A percentile compares a stretch with the other conserved stretches of the same genome.
Evolutionary conservation across 345 rosid genomes (phyloP).

Genomic region (Melaleuca quinquenervia): DNA sequence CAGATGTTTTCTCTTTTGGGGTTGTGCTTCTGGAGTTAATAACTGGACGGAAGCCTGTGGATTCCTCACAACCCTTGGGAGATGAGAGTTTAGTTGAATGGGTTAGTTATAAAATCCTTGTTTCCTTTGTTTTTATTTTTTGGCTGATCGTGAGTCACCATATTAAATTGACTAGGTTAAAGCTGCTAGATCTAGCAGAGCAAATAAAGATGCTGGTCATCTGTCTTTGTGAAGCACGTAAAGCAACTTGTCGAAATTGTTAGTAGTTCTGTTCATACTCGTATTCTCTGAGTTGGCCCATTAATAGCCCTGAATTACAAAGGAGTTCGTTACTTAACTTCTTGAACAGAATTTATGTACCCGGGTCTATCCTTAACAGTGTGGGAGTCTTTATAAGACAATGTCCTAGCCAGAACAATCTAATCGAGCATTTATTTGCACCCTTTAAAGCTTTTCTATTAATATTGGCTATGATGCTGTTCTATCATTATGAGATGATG

Average conservation of each 20-base stretch:
- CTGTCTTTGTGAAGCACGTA: background rate
- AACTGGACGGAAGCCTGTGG: conserved; percentile 97
- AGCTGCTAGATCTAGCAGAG: background rate
- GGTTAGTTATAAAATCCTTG: conserved; percentile 25
- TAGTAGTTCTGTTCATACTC: background rate
- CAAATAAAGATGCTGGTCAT: background rate
- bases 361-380: background rate
- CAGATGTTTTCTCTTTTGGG: conserved; percentile 90
- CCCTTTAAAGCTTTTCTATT: background rate
- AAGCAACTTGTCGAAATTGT: background rate
- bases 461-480: background rate
- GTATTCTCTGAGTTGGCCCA: background rate
- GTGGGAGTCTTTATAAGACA: background rate
- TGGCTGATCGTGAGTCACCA: background rate
- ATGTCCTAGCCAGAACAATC: background rate
- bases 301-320: background rate
- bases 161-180: background rate
- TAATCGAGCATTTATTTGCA: background rate
- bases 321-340: background rate
- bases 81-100: conserved; percentile 98
- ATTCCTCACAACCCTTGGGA: conserved; percentile 74
- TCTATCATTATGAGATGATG: background rate
- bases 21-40: conserved; percentile 91
- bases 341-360: background rate
- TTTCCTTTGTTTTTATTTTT: background rate